These are phyloP conservation scores for Exophiala phaeomuriformis DNA, from an alignment of 2,329 filamentous ascomycete genomes.

Conservation along the genomic window DNA sequence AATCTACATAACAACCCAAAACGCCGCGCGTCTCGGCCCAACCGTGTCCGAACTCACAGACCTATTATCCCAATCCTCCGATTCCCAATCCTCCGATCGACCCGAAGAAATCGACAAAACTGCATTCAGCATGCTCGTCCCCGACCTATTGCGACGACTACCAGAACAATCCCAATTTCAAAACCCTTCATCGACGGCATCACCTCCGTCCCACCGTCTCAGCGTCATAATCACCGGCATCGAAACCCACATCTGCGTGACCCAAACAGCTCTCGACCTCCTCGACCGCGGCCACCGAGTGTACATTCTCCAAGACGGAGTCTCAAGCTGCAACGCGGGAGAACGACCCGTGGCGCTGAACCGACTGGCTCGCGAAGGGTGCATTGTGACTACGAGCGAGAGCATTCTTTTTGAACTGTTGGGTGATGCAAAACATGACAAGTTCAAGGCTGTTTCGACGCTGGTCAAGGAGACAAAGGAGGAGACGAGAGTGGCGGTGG, in stretches of 20 bases:
- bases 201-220: neutral
- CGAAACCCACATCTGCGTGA: conserved; percentile 89
- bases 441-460: conserved; percentile 64
- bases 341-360: conserved; percentile 75
- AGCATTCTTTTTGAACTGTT: conserved; percentile 83
- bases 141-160: conserved; percentile 47
- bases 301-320: conserved; percentile 81
- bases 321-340: conserved; percentile 76
- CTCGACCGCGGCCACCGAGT: conserved; percentile 68
- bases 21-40: conserved; percentile 65
- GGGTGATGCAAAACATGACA: conserved; percentile 66
- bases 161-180: conserved; percentile 27
- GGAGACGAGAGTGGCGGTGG: conserved; percentile 63
- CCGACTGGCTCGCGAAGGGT: conserved; percentile 67
- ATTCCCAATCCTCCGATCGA: conserved; percentile 25
- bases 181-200: too few species aligned
- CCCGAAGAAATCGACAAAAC: conserved; percentile 69
- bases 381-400: conserved; percentile 77
- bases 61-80: conserved; percentile 44
- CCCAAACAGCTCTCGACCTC: conserved; percentile 82
- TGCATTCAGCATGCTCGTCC: conserved; percentile 72
- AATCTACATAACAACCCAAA: conserved; percentile 81
- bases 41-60: conserved; percentile 68
- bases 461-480: conserved; percentile 70
- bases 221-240: conserved; percentile 75